phyloP scores from a whole-genome alignment of 495 filamentous ascomycete genomes.

The Annulohypoxylon stygium region DNA sequence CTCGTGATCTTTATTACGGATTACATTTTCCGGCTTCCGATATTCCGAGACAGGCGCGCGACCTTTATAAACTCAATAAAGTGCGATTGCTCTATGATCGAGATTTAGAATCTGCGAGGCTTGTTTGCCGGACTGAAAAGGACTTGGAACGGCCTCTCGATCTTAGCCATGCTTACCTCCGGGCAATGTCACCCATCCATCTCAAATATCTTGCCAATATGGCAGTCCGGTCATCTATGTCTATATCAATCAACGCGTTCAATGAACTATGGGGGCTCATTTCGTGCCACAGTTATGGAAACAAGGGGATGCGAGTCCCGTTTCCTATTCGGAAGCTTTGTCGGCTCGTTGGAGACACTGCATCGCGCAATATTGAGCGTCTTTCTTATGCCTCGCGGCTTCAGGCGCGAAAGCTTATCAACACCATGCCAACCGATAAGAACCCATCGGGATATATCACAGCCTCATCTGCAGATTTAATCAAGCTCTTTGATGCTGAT shows the following conservation, averaged over 20 bases:
- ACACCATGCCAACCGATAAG: constrained; percentile 79
- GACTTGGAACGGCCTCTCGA: constrained; percentile 86
- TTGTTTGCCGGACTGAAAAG: constrained; percentile 82
- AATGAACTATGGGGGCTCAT: constrained; percentile 91
- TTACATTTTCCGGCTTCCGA: constrained; percentile 93
- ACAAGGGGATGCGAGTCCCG: constrained; percentile 84
- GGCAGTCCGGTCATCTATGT: constrained; percentile 92
- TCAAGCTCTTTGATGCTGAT: constrained; percentile 89
- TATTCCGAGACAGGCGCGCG: constrained; percentile 87
- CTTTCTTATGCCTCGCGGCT: constrained; percentile 88
- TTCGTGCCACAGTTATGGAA: constrained; percentile 85
- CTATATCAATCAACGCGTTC: constrained; percentile 90
- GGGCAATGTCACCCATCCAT: constrained; percentile 92
- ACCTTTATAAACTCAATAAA: constrained; percentile 85
- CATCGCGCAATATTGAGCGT: constrained; percentile 89
- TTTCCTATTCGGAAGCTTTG: constrained; percentile 97
- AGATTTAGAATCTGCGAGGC: constrained; percentile 78
- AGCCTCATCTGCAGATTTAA: constrained; percentile 87
- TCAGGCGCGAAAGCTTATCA: constrained; percentile 85
- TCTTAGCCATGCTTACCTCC: constrained; percentile 85
- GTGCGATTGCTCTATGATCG: constrained; percentile 83
- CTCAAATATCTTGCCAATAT: constrained; percentile 93
- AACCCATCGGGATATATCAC: constrained; percentile 95
- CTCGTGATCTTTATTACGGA: constrained; percentile 89
- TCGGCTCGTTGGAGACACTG: constrained; percentile 87